Evolutionary conservation across 1,284 basidiomycete species (phyloP).

Genomic region (Neolentinus lepideus): DNA sequence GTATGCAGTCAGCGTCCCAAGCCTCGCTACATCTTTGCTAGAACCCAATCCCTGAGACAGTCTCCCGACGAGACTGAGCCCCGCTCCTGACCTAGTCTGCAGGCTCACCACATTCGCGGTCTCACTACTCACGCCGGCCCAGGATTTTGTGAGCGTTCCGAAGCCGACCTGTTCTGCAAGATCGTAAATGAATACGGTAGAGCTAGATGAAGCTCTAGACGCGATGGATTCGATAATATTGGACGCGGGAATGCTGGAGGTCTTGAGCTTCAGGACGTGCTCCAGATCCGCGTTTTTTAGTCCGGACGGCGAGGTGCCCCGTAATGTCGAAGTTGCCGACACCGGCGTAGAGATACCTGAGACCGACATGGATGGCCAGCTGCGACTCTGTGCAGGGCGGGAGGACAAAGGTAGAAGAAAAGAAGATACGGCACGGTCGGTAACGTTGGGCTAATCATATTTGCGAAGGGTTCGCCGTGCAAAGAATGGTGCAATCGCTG

Average conservation of each 20-base stretch:
- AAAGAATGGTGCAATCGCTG: conserved; percentile 2
- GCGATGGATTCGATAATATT: conserved; percentile 61
- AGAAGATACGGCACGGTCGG: not conserved
- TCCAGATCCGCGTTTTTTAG: conserved; percentile 15
- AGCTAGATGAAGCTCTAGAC: conserved; percentile 44
- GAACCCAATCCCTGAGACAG: conserved; percentile 59
- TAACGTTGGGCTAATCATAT: not conserved
- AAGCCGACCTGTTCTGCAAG: conserved; percentile 76
- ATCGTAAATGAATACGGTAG: conserved; percentile 73
- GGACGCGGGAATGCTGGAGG: conserved; percentile 37
- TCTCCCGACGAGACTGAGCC: conserved; percentile 76
- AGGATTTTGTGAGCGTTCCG: conserved; percentile 59
- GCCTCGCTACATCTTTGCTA: conserved; percentile 53
- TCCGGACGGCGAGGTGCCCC: conserved; percentile 20
- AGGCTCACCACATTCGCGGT: conserved; percentile 58
- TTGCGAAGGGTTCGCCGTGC: not conserved
- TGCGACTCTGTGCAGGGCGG: not conserved
- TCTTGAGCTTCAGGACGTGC: conserved; percentile 19
- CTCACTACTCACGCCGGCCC: conserved; percentile 34
- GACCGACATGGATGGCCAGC: not conserved
- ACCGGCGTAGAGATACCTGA: conserved; percentile 19
- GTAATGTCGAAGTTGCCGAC: conserved; percentile 24
- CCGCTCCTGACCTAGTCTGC: conserved; percentile 86
- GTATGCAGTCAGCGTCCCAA: conserved; percentile 65
- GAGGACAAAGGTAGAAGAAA: not conserved